Percentiles rank a stretch among this genome's conserved stretches.
phyloP scores from a whole-genome alignment of 352 stramenopile genomes.

The Phytopythium delawarense region DNA sequence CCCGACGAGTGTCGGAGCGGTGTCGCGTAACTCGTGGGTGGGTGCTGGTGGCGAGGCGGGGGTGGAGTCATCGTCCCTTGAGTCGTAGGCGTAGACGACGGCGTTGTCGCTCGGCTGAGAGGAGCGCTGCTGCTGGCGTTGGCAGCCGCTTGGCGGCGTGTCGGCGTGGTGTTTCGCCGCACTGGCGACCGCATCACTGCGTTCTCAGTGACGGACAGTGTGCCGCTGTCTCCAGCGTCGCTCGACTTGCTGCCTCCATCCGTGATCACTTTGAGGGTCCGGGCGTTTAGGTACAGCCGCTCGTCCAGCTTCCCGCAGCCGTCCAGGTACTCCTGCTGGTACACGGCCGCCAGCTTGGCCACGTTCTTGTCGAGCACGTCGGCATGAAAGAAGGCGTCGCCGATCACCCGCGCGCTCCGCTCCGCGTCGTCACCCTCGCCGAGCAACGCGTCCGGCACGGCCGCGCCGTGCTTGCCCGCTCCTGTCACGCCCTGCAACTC shows the following conservation, averaged over 20 bases:
- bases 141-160: background rate
- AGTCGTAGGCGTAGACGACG: background rate
- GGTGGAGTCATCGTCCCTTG: conserved; percentile 34
- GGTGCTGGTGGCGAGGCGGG: conserved; percentile 28
- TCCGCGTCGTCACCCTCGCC: background rate
- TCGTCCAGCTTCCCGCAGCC: conserved; percentile 57
- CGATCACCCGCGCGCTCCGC: conserved; percentile 6
- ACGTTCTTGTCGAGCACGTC: conserved; percentile 43
- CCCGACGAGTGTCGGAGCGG: conserved; percentile 14
- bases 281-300: conserved; percentile 41
- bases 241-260: background rate
- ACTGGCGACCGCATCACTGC: conserved; percentile 26
- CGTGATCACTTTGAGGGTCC: conserved; percentile 29
- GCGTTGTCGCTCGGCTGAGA: background rate
- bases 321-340: conserved; percentile 40
- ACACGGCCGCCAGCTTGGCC: conserved; percentile 24
- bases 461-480: background rate
- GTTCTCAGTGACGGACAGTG: conserved; percentile 7
- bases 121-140: background rate
- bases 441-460: background rate
- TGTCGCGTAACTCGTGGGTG: conserved; percentile 17
- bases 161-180: conserved; percentile 16
- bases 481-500: conserved; percentile 14
- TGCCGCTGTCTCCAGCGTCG: background rate
- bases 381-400: conserved; percentile 28